phyloP scores from a whole-genome alignment of 192 early-diverging fungal species.

The Ambispora gerdemannii region DNA sequence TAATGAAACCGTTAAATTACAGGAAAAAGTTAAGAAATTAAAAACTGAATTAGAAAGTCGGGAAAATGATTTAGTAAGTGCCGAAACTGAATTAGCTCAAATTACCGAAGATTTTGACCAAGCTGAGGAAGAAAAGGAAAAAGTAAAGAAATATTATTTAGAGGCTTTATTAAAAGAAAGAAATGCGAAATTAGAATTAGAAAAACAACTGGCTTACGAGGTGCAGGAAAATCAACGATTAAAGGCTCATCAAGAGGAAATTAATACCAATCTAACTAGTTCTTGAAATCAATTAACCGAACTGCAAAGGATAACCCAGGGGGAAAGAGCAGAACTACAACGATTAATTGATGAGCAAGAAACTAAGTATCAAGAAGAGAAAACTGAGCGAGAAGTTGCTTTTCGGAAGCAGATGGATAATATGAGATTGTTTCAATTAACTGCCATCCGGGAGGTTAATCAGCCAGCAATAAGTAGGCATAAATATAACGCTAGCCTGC shows the following conservation, averaged over 20 bases:
- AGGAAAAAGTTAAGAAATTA: background rate
- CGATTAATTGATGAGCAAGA: background rate
- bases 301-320: background rate
- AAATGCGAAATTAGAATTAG: no score
- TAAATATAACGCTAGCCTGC: background rate
- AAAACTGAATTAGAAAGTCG: background rate
- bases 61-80: background rate
- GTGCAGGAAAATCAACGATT: background rate
- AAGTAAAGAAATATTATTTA: background rate
- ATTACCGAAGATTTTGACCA: background rate
- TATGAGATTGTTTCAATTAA: background rate
- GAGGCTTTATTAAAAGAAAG: background rate
- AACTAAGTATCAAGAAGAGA: background rate
- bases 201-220: background rate
- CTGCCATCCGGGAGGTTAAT: background rate
- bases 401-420: conserved; percentile 4
- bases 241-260: background rate
- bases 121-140: background rate
- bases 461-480: background rate
- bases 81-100: background rate
- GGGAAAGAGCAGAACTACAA: background rate
- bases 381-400: background rate
- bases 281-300: background rate
- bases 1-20: background rate
- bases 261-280: background rate